These are phyloP conservation scores for Paramyrothecium roridum DNA, from an alignment of 2,329 filamentous ascomycete genomes.

Conservation along the genomic window DNA sequence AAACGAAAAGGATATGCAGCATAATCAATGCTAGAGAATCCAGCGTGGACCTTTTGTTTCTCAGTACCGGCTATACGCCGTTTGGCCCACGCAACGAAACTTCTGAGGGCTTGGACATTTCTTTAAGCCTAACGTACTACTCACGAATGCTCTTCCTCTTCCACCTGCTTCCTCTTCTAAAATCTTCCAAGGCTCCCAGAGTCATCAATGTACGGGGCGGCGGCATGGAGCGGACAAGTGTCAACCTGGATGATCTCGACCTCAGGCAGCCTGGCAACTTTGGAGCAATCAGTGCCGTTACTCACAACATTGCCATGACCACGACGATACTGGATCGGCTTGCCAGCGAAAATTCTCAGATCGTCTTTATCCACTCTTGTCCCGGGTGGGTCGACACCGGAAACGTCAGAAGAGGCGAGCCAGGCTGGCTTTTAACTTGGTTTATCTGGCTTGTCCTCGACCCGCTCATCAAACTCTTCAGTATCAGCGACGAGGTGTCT, in stretches of 20 bases:
- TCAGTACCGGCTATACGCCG: conserved; percentile 40
- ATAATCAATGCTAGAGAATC: conserved; percentile 33
- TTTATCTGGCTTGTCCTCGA: conserved; percentile 27
- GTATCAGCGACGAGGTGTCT: conserved; percentile 24
- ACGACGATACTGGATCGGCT: conserved; percentile 19
- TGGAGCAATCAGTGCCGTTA: conserved; percentile 15
- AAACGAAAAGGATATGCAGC: conserved; percentile 34
- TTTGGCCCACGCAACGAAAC: conserved; percentile 34
- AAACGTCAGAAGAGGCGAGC: conserved; percentile 21
- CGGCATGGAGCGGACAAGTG: conserved; percentile 7
- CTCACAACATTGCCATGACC: conserved; percentile 22
- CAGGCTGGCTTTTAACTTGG: conserved; percentile 21
- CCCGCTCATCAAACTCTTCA: conserved; percentile 24
- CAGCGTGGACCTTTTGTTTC: conserved; percentile 38
- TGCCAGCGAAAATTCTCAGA: conserved; percentile 11
- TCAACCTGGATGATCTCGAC: conserved; percentile 21
- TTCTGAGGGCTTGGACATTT: conserved; percentile 37
- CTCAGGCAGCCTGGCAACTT: conserved; percentile 22
- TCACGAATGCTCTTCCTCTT: conserved; percentile 36
- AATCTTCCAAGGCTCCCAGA: conserved; percentile 15
- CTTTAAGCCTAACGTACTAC: conserved; percentile 38
- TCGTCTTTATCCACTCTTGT: conserved; percentile 23
- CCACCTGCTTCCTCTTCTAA: conserved; percentile 36
- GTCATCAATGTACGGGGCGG: conserved; percentile 23
- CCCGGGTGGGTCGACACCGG: conserved; percentile 25